Percentiles rank a stretch among this genome's conserved stretches.
Conservation (phyloP, 768 basidiomycete genomes). For the Lentinula detonsa region DNA sequence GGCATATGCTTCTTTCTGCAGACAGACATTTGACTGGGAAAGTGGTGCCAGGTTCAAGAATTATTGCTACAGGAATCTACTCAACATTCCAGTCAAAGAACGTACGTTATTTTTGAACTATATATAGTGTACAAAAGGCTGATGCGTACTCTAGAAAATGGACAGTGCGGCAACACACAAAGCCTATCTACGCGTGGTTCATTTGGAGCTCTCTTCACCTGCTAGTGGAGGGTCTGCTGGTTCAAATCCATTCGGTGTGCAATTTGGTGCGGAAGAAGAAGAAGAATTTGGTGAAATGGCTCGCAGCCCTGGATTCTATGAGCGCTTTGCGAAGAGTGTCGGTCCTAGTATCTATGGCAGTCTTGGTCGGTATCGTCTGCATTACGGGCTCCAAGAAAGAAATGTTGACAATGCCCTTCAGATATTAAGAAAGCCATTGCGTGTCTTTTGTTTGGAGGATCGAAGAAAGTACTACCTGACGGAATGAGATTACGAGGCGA, state of each 20-base stretch:
- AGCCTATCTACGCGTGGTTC: conserved; percentile 90
- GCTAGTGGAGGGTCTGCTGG: conserved; percentile 61
- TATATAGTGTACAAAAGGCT: background rate
- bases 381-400: background rate
- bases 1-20: conserved; percentile 89
- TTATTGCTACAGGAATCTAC: conserved; percentile 94
- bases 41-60: conserved; percentile 93
- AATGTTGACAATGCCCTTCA: conserved; percentile 23
- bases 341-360: conserved; percentile 97
- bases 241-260: conserved; percentile 80
- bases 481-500: conserved; percentile 96
- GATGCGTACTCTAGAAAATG: conserved; percentile 45
- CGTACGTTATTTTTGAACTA: conserved; percentile 35
- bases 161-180: conserved; percentile 82
- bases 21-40: conserved; percentile 90
- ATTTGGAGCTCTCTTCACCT: conserved; percentile 85
- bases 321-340: conserved; percentile 89
- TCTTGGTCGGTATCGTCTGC: conserved; percentile 49
- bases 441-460: conserved; percentile 94
- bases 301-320: conserved; percentile 84
- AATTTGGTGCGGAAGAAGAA: conserved; percentile 93
- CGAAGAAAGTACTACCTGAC: conserved; percentile 94
- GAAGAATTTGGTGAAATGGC: conserved; percentile 94
- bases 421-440: conserved; percentile 98
- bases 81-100: conserved; percentile 93